Conservation (phyloP, 1,139 yeast genomes). For the Hemisphaericaspora xylanilytica region DNA sequence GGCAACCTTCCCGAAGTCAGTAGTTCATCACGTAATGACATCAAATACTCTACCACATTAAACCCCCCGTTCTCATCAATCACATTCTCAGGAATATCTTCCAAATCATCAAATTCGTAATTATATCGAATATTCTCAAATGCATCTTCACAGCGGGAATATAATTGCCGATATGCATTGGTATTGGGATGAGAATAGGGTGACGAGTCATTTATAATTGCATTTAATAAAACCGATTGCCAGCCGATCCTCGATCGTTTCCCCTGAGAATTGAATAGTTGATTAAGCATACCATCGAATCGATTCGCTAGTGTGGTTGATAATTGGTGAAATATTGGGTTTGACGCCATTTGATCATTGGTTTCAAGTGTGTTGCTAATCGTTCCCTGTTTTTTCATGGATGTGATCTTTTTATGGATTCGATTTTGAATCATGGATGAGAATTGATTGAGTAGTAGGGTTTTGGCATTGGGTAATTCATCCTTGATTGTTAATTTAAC, state of each 20-base stretch:
- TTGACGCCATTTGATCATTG: constrained; percentile 5
- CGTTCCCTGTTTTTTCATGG: constrained; percentile 9
- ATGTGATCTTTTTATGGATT: constrained; percentile 21
- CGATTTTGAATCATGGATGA: constrained; percentile 35
- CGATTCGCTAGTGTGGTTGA: constrained; percentile 23
- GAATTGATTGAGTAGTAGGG: constrained; percentile 38
- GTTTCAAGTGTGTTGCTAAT: constrained; percentile 6
- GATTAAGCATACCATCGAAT: constrained; percentile 17
- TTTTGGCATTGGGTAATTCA: constrained; percentile 26
- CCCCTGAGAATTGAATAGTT: constrained; percentile 1
- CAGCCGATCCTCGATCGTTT: constrained; percentile 18
- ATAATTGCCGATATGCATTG: constrained; percentile 14
- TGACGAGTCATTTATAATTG: constrained; percentile 18
- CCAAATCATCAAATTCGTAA: constrained; percentile 21
- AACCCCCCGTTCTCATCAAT: constrained; percentile 14
- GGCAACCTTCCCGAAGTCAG: constrained; percentile 4
- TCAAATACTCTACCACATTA: constrained; percentile 19
- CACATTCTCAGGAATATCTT: constrained; percentile 8
- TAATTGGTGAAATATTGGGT: constrained; percentile 12
- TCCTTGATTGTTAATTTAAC: constrained; percentile 12
- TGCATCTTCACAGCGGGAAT: constrained; percentile 21
- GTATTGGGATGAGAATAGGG: constrained; percentile 15
- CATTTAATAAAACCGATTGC: constrained; percentile 29
- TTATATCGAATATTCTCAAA: constrained; percentile 21
- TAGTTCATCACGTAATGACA: constrained; percentile 7